Evolutionary conservation across 495 filamentous ascomycete genomes (phyloP).

Genomic region (Xylaria longipes): DNA sequence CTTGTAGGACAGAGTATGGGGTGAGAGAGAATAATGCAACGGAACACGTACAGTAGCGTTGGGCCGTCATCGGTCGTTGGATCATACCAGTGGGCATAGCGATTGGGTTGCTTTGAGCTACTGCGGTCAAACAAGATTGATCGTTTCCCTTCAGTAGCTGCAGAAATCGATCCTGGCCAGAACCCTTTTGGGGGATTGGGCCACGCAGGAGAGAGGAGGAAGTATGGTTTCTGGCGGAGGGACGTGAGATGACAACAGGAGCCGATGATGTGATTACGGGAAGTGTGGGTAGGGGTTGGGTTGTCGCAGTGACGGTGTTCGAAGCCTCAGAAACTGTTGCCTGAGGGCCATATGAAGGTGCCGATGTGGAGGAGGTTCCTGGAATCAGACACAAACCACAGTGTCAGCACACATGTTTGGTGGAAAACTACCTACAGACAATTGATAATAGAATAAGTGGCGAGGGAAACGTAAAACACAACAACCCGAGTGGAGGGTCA

Average conservation of each 20-base stretch:
- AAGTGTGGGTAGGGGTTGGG: background rate
- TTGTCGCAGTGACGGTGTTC: background rate
- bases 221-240: background rate
- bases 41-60: constrained; percentile 6
- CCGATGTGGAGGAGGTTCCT: constrained; percentile 2
- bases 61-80: background rate
- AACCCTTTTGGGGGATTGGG: constrained; percentile 25
- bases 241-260: background rate
- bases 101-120: background rate
- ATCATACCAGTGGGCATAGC: background rate
- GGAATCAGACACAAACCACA: constrained; percentile 7
- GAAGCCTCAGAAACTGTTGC: constrained; percentile 13
- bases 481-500: no score
- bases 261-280: background rate
- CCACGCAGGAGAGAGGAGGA: constrained; percentile 5
- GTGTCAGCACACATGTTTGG: background rate
- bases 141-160: constrained; percentile 18
- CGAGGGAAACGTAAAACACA: background rate
- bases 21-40: background rate
- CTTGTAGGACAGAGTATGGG: background rate
- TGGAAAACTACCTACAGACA: background rate
- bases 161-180: constrained; percentile 28
- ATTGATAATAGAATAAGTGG: background rate
- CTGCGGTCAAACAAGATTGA: background rate
- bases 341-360: constrained; percentile 10